Percentiles rank a stretch among this genome's conserved stretches.
These are phyloP conservation scores for Capronia coronata DNA, from an alignment of 2,329 filamentous ascomycete genomes.

Conservation along the genomic window DNA sequence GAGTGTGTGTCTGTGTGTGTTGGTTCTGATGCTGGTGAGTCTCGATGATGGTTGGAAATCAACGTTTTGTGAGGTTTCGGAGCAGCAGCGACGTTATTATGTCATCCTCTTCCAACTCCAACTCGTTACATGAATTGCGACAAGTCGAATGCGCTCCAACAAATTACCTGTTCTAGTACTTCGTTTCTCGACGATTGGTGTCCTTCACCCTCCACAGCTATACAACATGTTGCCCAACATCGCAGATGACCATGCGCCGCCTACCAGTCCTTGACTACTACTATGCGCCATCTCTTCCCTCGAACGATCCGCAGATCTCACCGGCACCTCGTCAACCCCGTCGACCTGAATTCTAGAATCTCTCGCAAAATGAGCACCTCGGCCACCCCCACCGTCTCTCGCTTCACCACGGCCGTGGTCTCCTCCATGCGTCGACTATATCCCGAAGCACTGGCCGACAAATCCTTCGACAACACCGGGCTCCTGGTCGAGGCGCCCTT, in stretches of 20 bases:
- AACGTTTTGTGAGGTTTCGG: neutral
- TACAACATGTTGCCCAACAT: neutral
- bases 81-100: neutral
- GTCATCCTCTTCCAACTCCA: no score
- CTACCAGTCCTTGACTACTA: slow-evolving; percentile 5
- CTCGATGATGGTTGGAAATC: slow-evolving; percentile 3
- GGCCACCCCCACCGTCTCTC: slow-evolving; percentile 37
- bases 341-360: neutral
- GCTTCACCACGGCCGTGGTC: slow-evolving; percentile 64
- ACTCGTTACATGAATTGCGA: no score
- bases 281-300: slow-evolving; percentile 9
- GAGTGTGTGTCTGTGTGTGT: no score
- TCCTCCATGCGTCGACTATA: slow-evolving; percentile 78
- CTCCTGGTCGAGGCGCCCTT: slow-evolving; percentile 64
- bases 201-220: neutral
- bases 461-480: slow-evolving; percentile 94
- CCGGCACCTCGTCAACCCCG: neutral
- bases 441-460: slow-evolving; percentile 80
- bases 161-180: no score
- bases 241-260: neutral
- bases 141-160: no score
- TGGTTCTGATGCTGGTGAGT: no score
- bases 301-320: neutral
- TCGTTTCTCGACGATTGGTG: no score
- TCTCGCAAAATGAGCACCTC: slow-evolving; percentile 13